These are phyloP conservation scores for Protostelium mycophagum DNA, from an alignment of 78 protist species.

Conservation along the genomic window DNA sequence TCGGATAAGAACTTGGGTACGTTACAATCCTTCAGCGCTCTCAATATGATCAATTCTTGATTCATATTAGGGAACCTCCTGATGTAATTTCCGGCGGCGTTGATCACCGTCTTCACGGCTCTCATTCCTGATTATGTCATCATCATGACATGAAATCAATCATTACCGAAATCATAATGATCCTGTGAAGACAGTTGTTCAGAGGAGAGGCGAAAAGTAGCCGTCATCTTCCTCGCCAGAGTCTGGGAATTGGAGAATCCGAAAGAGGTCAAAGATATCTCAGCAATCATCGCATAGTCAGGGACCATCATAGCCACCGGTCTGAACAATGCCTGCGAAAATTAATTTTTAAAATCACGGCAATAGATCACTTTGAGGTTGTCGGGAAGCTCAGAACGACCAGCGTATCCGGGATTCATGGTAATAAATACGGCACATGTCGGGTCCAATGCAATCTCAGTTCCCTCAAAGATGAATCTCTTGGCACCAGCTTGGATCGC, in stretches of 20 bases:
- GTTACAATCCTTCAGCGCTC: constrained; percentile 88
- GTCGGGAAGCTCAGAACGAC: constrained; percentile 90
- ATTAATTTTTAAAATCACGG: not conserved
- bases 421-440: constrained; percentile 77
- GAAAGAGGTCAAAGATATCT: constrained; percentile 81
- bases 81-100: constrained; percentile 82
- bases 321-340: constrained; percentile 71
- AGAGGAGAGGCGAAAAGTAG: constrained; percentile 71
- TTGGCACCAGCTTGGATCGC: constrained; percentile 21
- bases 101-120: constrained; percentile 86
- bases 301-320: constrained; percentile 92
- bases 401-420: constrained; percentile 92
- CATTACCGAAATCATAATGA: constrained; percentile 88
- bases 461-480: constrained; percentile 64
- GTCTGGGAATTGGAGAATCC: constrained; percentile 66
- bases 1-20: constrained; percentile 84
- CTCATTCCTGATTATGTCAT: no score
- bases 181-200: constrained; percentile 80
- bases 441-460: constrained; percentile 60
- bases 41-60: constrained; percentile 77
- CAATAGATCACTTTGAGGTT: constrained; percentile 73
- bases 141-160: no score
- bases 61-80: constrained; percentile 20
- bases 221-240: constrained; percentile 62
- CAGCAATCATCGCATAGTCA: constrained; percentile 89